A percentile compares a stretch with the other conserved stretches of the same genome.
Evolutionary conservation across 116 monocot species (phyloP).

Genomic region (Posidonia oceanica): DNA sequence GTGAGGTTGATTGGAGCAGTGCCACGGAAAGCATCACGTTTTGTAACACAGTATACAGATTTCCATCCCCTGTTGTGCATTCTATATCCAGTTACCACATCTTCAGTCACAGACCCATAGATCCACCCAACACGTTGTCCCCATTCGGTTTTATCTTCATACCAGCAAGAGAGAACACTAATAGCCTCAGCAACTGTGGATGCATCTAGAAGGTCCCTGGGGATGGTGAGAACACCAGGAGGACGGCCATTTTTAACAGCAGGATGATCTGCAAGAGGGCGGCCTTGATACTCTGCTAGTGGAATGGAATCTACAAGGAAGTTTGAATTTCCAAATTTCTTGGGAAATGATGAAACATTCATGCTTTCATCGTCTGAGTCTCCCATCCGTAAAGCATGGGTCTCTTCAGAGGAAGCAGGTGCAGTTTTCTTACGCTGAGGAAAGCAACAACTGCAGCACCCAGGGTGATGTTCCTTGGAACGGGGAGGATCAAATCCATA

Average conservation of each 20-base stretch:
- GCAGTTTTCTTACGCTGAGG: slow-evolving; percentile 18
- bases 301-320: slow-evolving; percentile 69
- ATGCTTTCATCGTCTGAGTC: slow-evolving; percentile 64
- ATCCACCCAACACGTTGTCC: slow-evolving; percentile 83
- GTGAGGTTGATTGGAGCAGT: slow-evolving; percentile 83
- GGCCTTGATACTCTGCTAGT: slow-evolving; percentile 71
- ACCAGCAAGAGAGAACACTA: slow-evolving; percentile 86
- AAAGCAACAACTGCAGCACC: slow-evolving; percentile 44
- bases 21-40: slow-evolving; percentile 78
- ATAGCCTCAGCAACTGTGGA: slow-evolving; percentile 92
- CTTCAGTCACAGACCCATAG: slow-evolving; percentile 83
- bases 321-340: slow-evolving; percentile 84
- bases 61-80: slow-evolving; percentile 91
- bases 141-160: slow-evolving; percentile 91
- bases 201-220: slow-evolving; percentile 74
- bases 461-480: slow-evolving; percentile 25
- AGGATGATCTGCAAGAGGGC: slow-evolving; percentile 80
- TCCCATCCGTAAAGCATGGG: slow-evolving; percentile 50
- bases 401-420: slow-evolving; percentile 45
- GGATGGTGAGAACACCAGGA: slow-evolving; percentile 63
- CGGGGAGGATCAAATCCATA: slow-evolving; percentile 89
- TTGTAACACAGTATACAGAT: slow-evolving; percentile 82
- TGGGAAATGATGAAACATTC: slow-evolving; percentile 72
- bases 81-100: slow-evolving; percentile 75
- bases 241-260: slow-evolving; percentile 75